Base-by-base conservation (phyloP, 164 flowering plant genomes). In the Brasenia schreberi region DNA sequence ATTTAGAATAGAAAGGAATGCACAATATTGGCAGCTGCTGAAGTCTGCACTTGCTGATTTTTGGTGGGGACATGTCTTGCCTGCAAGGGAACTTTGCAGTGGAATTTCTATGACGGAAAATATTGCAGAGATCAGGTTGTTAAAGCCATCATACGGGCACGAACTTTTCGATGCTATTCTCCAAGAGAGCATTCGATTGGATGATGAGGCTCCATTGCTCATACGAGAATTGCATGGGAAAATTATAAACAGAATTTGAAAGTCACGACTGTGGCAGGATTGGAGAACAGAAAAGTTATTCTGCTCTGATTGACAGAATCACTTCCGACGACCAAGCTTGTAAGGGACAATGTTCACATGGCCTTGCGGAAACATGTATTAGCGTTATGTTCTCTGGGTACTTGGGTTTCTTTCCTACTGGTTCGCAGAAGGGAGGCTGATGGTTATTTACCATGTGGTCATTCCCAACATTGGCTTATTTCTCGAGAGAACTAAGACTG, bases 41-140 rank as follows among this genome's bases (percentile, higher is more conserved):
- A 76, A 77, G 70, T 56, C 69, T 10, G 89, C 83, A 5, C 71
- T 86, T 42, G 74, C 82, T 60, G 95, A 86, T 67, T 88, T 86
- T 65, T 88, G 91, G 95, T 84, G 81, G 84, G 75, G 81, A 12
- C 82, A 88, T 80, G 89, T 88, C 10, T 77, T 72, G 58, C 94
- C 91, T 4, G 87, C 85, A 19, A 81, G 62, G 72, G 87, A 83
- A 66, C 39, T 81, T 10, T 79, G 70, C 60, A 63, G 61, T 27
- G 72, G 27, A 19, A 19, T 9, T n/a, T 7, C 19, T 4, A 60
- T n/a, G 19, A 14, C 62, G 2, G 27, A 23, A 23, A 23, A 23
- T 23, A 23, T 23, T 60, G 62, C 19, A 19, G 62, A 60, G 9
- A 19, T 71, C 6, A 56, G 61, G 62, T 42, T 42, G 18, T 45